A percentile compares a stretch with the other conserved stretches of the same genome.
Conservation (phyloP, 208 protist species). For the Acanthamoeba divionensis region DNA sequence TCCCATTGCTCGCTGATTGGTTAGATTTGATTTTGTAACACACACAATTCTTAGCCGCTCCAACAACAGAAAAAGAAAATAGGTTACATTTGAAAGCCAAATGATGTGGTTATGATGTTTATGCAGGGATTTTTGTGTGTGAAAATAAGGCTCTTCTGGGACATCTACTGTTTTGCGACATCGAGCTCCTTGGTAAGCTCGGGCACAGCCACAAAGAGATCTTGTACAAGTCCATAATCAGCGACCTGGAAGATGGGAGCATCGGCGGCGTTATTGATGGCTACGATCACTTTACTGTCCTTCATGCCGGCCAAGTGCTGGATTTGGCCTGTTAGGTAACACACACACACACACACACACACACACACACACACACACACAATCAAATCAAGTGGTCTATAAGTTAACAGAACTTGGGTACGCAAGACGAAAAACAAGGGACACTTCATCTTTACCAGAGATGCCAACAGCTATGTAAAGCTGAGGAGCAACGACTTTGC, state of each 20-base stretch:
- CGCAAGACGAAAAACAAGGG: not conserved
- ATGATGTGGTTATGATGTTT: not conserved
- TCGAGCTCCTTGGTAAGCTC: slow-evolving; percentile 82
- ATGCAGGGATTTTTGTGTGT: not conserved
- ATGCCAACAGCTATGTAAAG: slow-evolving; percentile 97
- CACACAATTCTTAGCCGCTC: not conserved
- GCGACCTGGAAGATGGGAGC: slow-evolving; percentile 95
- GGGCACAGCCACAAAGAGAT: slow-evolving; percentile 93
- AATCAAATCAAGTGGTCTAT: too few species aligned
- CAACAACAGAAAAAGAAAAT: not conserved
- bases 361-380: too few species aligned
- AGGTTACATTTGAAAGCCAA: not conserved
- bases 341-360: too few species aligned
- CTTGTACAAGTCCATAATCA: slow-evolving; percentile 95
- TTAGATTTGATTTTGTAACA: not conserved
- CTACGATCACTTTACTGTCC: slow-evolving; percentile 93
- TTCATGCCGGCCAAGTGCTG: slow-evolving; percentile 97
- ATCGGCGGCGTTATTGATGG: slow-evolving; percentile 92
- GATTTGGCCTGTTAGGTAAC: slow-evolving; percentile 86
- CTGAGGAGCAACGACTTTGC: slow-evolving; percentile 97
- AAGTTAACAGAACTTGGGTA: not conserved
- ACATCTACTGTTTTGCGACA: slow-evolving; percentile 2
- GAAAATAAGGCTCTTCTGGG: too few species aligned
- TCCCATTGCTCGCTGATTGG: not conserved
- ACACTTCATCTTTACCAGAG: not conserved